phyloP scores from a whole-genome alignment of 192 early-diverging fungal genomes.

The Jimgerdemannia lactiflua region DNA sequence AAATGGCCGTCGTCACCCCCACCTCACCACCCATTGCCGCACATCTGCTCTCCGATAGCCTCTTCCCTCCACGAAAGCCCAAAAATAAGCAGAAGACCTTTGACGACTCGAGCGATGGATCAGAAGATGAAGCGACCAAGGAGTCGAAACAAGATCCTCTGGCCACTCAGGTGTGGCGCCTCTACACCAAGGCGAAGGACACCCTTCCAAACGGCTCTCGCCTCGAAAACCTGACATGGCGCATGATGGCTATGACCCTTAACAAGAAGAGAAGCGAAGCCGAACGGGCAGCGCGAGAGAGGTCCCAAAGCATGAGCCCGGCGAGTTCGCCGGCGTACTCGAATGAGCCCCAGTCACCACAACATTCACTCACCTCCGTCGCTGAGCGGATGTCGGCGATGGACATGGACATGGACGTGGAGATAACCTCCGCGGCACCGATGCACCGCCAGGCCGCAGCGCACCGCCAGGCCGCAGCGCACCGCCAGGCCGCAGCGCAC shows the following conservation, averaged over 20 bases:
- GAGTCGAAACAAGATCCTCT: slow-evolving; percentile 47
- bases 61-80: slow-evolving; percentile 33
- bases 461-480: too few relatives aligned
- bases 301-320: neutral
- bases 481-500: neutral
- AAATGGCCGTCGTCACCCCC: neutral
- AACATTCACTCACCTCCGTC: neutral
- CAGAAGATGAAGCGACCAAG: slow-evolving; percentile 30
- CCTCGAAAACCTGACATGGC: slow-evolving; percentile 82
- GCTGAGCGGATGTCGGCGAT: neutral
- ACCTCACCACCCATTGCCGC: slow-evolving; percentile 21
- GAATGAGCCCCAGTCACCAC: neutral
- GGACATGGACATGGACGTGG: neutral
- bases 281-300: neutral
- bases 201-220: slow-evolving; percentile 71
- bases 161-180: slow-evolving; percentile 64
- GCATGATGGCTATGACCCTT: slow-evolving; percentile 73
- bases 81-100: slow-evolving; percentile 10
- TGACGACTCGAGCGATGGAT: slow-evolving; percentile 15
- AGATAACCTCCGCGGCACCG: too few relatives aligned
- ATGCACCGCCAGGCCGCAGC: too few relatives aligned
- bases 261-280: slow-evolving; percentile 28
- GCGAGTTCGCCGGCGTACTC: neutral
- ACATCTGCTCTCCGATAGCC: slow-evolving; percentile 23
- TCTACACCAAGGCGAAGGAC: slow-evolving; percentile 79